Evolutionary conservation across 345 rosid species (phyloP).

Genomic region (Citropsis articulata): DNA sequence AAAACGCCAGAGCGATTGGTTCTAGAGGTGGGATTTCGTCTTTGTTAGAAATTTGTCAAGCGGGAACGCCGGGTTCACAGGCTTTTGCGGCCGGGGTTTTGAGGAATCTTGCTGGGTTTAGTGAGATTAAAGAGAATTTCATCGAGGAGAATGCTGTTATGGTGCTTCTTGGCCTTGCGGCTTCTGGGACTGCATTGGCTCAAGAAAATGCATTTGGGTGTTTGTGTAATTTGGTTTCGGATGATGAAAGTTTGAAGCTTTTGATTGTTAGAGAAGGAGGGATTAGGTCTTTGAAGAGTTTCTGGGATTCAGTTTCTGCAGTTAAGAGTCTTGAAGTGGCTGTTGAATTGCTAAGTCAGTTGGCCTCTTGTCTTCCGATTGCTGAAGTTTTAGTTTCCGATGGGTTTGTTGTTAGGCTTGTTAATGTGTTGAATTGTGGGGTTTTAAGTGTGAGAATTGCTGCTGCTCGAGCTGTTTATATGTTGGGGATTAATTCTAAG

Average conservation of each 20-base stretch:
- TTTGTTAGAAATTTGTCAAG: conserved; percentile 72
- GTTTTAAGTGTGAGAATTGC: conserved; percentile 67
- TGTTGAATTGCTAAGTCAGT: conserved; percentile 45
- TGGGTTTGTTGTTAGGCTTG: conserved; percentile 56
- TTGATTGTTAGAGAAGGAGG: conserved; percentile 63
- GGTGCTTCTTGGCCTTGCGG: conserved; percentile 56
- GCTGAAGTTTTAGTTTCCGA: conserved; percentile 64
- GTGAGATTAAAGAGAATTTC: conserved; percentile 67
- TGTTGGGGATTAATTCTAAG: conserved; percentile 52
- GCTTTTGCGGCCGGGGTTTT: conserved; percentile 84
- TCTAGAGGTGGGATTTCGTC: conserved; percentile 88
- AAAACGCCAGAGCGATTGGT: conserved; percentile 79
- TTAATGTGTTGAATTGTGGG: conserved; percentile 53
- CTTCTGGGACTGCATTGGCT: conserved; percentile 71
- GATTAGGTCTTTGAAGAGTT: conserved; percentile 63
- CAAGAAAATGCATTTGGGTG: conserved; percentile 82
- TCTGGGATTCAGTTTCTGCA: conserved; percentile 66
- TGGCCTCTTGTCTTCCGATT: conserved; percentile 52
- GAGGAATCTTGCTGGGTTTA: conserved; percentile 57
- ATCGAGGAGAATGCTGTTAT: conserved; percentile 62
- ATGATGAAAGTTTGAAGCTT: conserved; percentile 59
- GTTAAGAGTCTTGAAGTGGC: conserved; percentile 61
- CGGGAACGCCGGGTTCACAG: conserved; percentile 80
- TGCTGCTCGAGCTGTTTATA: conserved; percentile 60
- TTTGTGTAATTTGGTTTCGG: conserved; percentile 57